A percentile compares a stretch with the other conserved stretches of the same genome.
Conservation (phyloP, 2,329 filamentous ascomycete genomes). For the Rhytidhysteron rufulum region DNA sequence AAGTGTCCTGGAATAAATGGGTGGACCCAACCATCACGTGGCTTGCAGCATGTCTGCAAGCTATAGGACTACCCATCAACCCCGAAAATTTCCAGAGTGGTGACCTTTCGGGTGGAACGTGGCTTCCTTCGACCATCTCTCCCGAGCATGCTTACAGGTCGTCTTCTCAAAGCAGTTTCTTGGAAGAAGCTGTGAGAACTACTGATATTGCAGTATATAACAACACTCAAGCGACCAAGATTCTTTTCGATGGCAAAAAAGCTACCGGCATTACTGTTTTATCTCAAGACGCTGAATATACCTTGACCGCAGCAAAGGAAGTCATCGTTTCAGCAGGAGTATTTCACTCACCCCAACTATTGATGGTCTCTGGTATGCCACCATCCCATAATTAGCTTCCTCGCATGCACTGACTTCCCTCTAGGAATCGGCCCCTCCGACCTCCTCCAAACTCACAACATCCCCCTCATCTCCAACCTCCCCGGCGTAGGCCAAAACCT, state of each 20-base stretch:
- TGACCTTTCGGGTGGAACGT: neutral
- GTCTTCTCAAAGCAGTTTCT: constrained; percentile 16
- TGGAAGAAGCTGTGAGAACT: constrained; percentile 5
- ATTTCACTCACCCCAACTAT: constrained; percentile 58
- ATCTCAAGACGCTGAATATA: constrained; percentile 7
- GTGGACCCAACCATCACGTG: constrained; percentile 1
- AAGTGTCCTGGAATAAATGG: neutral
- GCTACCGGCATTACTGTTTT: constrained; percentile 8
- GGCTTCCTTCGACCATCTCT: constrained; percentile 21
- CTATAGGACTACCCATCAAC: constrained; percentile 6
- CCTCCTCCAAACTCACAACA: neutral
- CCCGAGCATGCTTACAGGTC: constrained; percentile 11
- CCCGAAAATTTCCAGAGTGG: neutral
- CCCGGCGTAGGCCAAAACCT: constrained; percentile 7
- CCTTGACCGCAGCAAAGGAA: constrained; percentile 26
- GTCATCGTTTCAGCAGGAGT: constrained; percentile 38
- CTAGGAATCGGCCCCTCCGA: neutral
- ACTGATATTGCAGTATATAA: constrained; percentile 2
- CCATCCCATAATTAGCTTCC: constrained; percentile 1
- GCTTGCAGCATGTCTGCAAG: neutral
- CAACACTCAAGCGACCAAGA: constrained; percentile 18
- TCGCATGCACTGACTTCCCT: neutral
- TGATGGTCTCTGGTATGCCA: constrained; percentile 37
- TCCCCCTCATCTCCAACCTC: constrained; percentile 4
- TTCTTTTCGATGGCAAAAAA: constrained; percentile 18